phyloP scores from a whole-genome alignment of 2,329 filamentous ascomycete species.

The Botrytis medusae region DNA sequence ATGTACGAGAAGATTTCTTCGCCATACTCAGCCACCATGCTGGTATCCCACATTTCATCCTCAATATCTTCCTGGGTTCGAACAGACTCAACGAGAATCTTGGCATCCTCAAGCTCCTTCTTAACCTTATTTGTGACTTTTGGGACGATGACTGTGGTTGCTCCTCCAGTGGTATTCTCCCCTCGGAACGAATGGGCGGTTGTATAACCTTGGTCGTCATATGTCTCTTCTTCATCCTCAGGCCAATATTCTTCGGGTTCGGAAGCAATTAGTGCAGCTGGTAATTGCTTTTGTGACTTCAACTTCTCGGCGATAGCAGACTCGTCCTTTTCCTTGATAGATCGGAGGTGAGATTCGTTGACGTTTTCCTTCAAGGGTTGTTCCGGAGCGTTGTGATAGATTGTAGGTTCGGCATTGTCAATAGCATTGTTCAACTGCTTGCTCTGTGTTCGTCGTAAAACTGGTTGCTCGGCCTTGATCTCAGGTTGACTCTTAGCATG shows the following conservation, averaged over 20 bases:
- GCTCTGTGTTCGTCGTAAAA: conserved; percentile 34
- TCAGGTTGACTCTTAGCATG: conserved; percentile 38
- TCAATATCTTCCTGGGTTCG: conserved; percentile 71
- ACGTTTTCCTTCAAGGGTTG: conserved; percentile 9
- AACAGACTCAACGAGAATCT: conserved; percentile 35
- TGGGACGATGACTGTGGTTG: conserved; percentile 68
- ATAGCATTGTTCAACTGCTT: conserved; percentile 22
- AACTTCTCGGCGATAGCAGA: neutral
- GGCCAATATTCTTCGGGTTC: conserved; percentile 75
- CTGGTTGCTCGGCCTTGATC: conserved; percentile 32
- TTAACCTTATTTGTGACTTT: conserved; percentile 66
- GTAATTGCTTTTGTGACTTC: conserved; percentile 26
- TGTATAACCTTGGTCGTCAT: conserved; percentile 67
- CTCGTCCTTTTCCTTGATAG: conserved; percentile 18
- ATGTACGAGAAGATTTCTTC: conserved; percentile 96
- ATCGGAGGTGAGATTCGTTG: conserved; percentile 23
- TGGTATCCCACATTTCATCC: conserved; percentile 89
- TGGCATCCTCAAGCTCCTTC: conserved; percentile 68
- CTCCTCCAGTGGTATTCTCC: conserved; percentile 68
- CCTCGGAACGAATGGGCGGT: conserved; percentile 75
- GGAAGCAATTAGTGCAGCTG: conserved; percentile 34
- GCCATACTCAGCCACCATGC: conserved; percentile 96
- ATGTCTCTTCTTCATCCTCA: conserved; percentile 66
- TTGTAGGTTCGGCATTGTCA: neutral
- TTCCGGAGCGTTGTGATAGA: conserved; percentile 14